These are phyloP conservation scores for Boechera stricta DNA, from an alignment of 345 rosid genomes.

Conservation along the genomic window DNA sequence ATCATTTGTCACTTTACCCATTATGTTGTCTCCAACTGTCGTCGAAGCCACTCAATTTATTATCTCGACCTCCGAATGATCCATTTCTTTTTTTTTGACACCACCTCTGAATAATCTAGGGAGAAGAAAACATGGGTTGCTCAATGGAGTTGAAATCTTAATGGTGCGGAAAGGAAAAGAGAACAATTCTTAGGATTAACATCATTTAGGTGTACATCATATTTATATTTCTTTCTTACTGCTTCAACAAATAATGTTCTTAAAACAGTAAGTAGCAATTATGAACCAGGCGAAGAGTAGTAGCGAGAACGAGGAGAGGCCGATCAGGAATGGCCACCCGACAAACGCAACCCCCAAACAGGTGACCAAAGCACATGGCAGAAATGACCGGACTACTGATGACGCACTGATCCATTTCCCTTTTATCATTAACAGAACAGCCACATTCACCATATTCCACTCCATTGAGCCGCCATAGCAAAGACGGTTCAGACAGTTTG, in stretches of 20 bases:
- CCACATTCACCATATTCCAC: slow-evolving; percentile 91
- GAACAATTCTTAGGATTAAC: slow-evolving; percentile 23
- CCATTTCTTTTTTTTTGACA: too few relatives aligned
- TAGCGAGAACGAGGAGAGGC: slow-evolving; percentile 63
- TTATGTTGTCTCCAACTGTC: too few relatives aligned
- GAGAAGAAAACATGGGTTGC: neutral
- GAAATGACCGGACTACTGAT: slow-evolving; percentile 72
- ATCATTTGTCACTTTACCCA: too few relatives aligned
- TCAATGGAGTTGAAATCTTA: neutral
- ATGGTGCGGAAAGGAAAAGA: neutral
- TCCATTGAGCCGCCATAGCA: slow-evolving; percentile 73
- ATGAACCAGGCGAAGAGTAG: slow-evolving; percentile 78
- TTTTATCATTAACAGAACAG: slow-evolving; percentile 58
- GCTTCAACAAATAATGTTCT: slow-evolving; percentile 55
- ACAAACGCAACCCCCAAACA: slow-evolving; percentile 58
- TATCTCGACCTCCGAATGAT: too few relatives aligned
- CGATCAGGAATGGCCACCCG: slow-evolving; percentile 88
- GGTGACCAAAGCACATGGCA: slow-evolving; percentile 69
- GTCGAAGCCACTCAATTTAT: too few relatives aligned
- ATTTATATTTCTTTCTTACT: neutral
- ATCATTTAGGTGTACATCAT: slow-evolving; percentile 8
- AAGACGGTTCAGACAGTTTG: slow-evolving; percentile 77
- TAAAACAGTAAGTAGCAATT: slow-evolving; percentile 66
- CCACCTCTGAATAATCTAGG: neutral
- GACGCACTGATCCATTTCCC: slow-evolving; percentile 71